Evolutionary conservation across 1,284 basidiomycete genomes (phyloP).

Genomic region (Gastroboletus turbinatus): DNA sequence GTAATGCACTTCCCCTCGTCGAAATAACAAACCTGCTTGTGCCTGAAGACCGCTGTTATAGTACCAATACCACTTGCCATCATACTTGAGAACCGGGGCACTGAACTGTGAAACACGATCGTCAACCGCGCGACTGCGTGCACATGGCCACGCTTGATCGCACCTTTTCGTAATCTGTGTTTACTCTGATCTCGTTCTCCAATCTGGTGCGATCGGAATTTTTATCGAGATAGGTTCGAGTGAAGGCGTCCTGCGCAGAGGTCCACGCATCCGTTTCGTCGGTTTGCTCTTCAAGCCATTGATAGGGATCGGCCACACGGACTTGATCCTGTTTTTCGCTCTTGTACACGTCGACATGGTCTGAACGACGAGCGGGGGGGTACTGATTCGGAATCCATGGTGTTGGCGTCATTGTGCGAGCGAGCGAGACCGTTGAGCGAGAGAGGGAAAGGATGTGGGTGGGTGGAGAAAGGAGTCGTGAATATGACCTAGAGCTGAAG

Average conservation of each 20-base stretch:
- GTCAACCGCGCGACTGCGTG: not conserved
- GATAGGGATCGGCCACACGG: slow-evolving; percentile 68
- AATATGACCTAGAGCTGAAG: slow-evolving; percentile 16
- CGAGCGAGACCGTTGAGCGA: slow-evolving; percentile 7
- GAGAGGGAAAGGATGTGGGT: slow-evolving; percentile 22
- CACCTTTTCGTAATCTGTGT: slow-evolving; percentile 73
- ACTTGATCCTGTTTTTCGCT: slow-evolving; percentile 61
- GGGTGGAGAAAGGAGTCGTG: slow-evolving; percentile 12
- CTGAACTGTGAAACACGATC: slow-evolving; percentile 47
- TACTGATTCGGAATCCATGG: slow-evolving; percentile 51
- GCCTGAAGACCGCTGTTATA: slow-evolving; percentile 72
- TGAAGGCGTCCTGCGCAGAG: slow-evolving; percentile 60
- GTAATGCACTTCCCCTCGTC: not conserved
- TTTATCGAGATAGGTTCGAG: slow-evolving; percentile 58
- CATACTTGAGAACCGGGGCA: slow-evolving; percentile 57
- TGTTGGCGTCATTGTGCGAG: slow-evolving; percentile 29
- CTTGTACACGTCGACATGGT: slow-evolving; percentile 68
- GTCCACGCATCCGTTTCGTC: slow-evolving; percentile 68
- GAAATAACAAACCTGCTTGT: slow-evolving; percentile 48
- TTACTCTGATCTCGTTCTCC: slow-evolving; percentile 59
- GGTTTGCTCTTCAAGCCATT: slow-evolving; percentile 65
- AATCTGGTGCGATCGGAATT: slow-evolving; percentile 58
- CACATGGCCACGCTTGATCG: slow-evolving; percentile 4
- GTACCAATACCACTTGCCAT: slow-evolving; percentile 77
- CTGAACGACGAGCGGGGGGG: slow-evolving; percentile 60